Percentiles rank a stretch among this genome's conserved stretches.
Conservation (phyloP, 169 alveolate species). For the Toxoplasma gondii region DNA sequence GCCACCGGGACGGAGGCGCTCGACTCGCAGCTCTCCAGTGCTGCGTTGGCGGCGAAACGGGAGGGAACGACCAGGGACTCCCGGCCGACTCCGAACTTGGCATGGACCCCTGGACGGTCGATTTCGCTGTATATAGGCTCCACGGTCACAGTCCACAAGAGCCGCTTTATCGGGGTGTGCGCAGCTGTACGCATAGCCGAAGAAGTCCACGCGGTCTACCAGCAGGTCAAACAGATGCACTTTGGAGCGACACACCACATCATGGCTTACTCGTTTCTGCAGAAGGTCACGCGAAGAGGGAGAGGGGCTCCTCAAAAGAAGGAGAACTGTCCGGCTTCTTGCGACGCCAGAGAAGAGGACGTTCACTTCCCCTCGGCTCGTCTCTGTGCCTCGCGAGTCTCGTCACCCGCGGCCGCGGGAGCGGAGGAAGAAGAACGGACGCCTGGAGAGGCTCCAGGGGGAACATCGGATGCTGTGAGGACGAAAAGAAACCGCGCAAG, state of each 20-base stretch:
- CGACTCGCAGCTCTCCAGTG: too few species aligned
- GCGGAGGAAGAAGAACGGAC: not conserved
- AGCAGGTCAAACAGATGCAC: not conserved
- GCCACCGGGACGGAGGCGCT: not conserved
- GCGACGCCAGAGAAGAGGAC: not conserved
- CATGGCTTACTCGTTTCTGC: constrained; percentile 3
- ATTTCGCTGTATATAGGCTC: not conserved
- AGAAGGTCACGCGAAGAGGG: not conserved
- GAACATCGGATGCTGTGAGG: not conserved
- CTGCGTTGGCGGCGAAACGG: too few species aligned
- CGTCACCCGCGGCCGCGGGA: not conserved
- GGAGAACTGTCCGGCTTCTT: not conserved
- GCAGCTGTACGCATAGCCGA: not conserved
- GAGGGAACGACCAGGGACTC: not conserved
- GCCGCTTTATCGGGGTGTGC: constrained; percentile 12
- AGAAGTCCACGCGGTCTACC: constrained; percentile 18
- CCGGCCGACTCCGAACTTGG: not conserved
- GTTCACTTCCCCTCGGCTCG: not conserved
- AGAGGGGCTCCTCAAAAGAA: not conserved
- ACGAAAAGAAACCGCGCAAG: not conserved
- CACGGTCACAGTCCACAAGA: constrained; percentile 4
- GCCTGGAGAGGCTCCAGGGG: not conserved
- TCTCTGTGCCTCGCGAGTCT: not conserved
- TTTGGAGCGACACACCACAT: not conserved
- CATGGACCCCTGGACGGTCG: not conserved